Evolutionary conservation across 1,284 basidiomycete genomes (phyloP), one percentile per base, ranked within the genome.

Genomic region (Irpex sp.): DNA sequence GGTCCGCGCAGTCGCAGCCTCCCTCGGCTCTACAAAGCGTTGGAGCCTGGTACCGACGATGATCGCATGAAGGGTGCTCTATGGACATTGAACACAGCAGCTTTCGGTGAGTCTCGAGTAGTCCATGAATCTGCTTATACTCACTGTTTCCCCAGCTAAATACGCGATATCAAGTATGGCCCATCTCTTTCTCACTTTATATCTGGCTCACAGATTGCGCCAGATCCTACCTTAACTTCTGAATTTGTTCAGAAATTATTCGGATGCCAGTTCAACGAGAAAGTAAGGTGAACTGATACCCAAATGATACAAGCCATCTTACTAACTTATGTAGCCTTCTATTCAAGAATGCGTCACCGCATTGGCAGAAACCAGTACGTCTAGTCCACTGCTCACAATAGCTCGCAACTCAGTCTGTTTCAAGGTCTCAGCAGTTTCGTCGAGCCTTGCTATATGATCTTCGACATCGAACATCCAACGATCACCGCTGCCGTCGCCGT

Each of bases 21-120:
- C 68, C 83, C 91, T 2, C 75, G 80, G 49, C 75, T 95, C 2
- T 87, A 93, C 67, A 78, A 84, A 39, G 85, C 88, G 0, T 77
- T 96, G 53, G 80, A 85, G 59, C 85, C 88, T 3, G 91, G 88
- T 1, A 83, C 81, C 21, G 91, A 93, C 49, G 92, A 94, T 67
- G 93, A 96, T 73, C 82, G 88, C 51, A 93, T 95, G 86, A 97
- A 98, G 77, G 93, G 93, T 14, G 94, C 94, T 0, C 75, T 98
- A 9, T 94, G 93, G 82, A 89, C 93, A 4, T 75, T 98, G 33
- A 89, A 89, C 66, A 78, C 80, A 33, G 79, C 85, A 14, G 78
- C 79, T 5, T 87, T 91, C 63, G 84, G 85, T 73, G 66, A 62
- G 75, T 64, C 47, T 23, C 10, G 42, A 53, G 3, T 5, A 54